Evolutionary conservation across 257 asterid genomes (phyloP).

Genomic region (Fraxinus cuspidata): DNA sequence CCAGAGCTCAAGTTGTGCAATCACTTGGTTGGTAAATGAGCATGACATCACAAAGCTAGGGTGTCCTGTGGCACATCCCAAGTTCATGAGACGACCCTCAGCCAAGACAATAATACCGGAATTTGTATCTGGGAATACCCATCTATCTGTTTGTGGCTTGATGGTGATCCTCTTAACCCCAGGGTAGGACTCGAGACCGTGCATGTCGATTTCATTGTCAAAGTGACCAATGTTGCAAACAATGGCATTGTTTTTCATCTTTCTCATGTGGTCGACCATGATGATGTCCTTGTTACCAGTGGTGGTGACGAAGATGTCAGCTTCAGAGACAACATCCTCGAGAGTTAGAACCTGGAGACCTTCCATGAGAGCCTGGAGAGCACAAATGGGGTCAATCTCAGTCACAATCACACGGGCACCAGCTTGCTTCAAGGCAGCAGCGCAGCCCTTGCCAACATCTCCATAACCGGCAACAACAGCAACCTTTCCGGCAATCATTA

Average conservation of each 20-base stretch:
- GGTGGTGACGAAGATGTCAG: conserved; percentile 1
- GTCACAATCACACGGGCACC: conserved; percentile 3
- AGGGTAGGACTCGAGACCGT: background rate
- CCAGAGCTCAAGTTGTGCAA: conserved; percentile 8
- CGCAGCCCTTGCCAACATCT: conserved; percentile 4
- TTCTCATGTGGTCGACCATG: background rate
- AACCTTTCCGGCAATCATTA: background rate
- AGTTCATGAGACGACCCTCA: conserved; percentile 6
- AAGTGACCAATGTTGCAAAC: conserved; percentile 4
- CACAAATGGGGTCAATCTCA: conserved; percentile 2
- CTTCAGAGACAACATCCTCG: background rate
- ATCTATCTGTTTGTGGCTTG: conserved; percentile 6
- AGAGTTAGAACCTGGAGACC: conserved; percentile 1
- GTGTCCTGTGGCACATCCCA: conserved; percentile 6
- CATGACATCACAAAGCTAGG: conserved; percentile 6
- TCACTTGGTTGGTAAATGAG: conserved; percentile 4
- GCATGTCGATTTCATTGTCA: background rate
- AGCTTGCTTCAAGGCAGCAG: conserved; percentile 1
- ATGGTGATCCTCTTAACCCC: background rate
- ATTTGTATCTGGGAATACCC: conserved; percentile 1
- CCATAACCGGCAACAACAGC: background rate
- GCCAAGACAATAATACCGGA: background rate
- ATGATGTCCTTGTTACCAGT: conserved; percentile 6
- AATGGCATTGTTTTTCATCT: conserved; percentile 4
- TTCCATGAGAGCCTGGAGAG: conserved; percentile 5